These are phyloP conservation scores for Podaxis sp. DNA, from an alignment of 768 basidiomycete species.

Conservation along the genomic window DNA sequence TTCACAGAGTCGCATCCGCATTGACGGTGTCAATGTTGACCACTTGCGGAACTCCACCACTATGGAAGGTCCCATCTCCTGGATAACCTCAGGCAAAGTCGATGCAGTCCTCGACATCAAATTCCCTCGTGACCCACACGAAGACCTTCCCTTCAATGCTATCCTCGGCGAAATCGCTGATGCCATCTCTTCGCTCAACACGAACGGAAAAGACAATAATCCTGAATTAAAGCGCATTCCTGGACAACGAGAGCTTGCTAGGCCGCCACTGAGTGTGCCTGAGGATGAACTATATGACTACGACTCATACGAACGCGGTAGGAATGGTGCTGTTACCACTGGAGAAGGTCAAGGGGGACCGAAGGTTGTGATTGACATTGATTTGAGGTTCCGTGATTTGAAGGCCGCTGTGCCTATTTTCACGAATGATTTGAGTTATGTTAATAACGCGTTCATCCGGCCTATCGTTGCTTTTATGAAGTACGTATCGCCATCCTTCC, in stretches of 20 bases:
- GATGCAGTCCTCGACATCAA: constrained; percentile 98
- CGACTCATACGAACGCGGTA: constrained; percentile 20
- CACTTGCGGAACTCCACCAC: constrained; percentile 85
- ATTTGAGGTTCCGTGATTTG: constrained; percentile 89
- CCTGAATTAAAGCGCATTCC: constrained; percentile 58
- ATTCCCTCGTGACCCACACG: constrained; percentile 78
- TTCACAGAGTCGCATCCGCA: constrained; percentile 83
- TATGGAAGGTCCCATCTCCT: constrained; percentile 85
- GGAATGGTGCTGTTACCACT: constrained; percentile 17
- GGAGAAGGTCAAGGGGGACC: constrained; percentile 16
- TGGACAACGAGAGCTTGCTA: constrained; percentile 81
- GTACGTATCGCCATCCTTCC: constrained; percentile 39
- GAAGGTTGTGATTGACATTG: constrained; percentile 81
- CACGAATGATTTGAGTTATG: constrained; percentile 82
- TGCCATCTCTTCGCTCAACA: constrained; percentile 63
- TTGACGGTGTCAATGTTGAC: constrained; percentile 96
- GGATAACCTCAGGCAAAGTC: constrained; percentile 96
- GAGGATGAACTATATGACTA: constrained; percentile 21
- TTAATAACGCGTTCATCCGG: constrained; percentile 87
- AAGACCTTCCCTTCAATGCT: constrained; percentile 67
- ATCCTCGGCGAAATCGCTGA: constrained; percentile 89
- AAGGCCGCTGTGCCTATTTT: constrained; percentile 95
- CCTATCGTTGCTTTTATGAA: constrained; percentile 99
- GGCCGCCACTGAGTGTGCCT: constrained; percentile 70
- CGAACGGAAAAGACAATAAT: constrained; percentile 25